Evolutionary conservation across 805 yeast species (phyloP).

Genomic region (Starmera pachycereana): DNA sequence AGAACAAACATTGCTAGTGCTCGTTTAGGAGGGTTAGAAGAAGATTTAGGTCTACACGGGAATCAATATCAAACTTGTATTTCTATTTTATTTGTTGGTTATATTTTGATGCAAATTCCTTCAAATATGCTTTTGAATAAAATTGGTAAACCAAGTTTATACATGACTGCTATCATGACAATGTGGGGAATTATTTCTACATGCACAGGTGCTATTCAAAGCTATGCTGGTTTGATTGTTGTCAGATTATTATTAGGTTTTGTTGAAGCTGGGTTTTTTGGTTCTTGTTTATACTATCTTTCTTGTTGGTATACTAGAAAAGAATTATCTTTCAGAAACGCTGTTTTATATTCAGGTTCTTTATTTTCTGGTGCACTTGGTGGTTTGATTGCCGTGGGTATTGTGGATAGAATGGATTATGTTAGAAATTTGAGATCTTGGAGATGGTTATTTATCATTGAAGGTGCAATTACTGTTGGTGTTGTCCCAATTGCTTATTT

Average conservation of each 20-base stretch:
- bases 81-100: slow-evolving; percentile 41
- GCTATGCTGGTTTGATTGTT: slow-evolving; percentile 20
- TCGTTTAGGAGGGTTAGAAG: slow-evolving; percentile 37
- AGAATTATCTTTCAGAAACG: slow-evolving; percentile 39
- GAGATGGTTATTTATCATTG: slow-evolving; percentile 49
- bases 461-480: slow-evolving; percentile 40
- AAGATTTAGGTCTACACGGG: slow-evolving; percentile 32
- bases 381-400: slow-evolving; percentile 46
- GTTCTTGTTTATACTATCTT: slow-evolving; percentile 36
- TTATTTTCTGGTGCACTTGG: slow-evolving; percentile 42
- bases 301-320: slow-evolving; percentile 47
- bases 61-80: slow-evolving; percentile 39
- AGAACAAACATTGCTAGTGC: slow-evolving; percentile 41
- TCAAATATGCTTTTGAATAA: slow-evolving; percentile 32
- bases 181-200: slow-evolving; percentile 36
- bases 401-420: slow-evolving; percentile 32
- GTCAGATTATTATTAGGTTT: slow-evolving; percentile 32
- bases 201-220: slow-evolving; percentile 22
- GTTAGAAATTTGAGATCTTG: slow-evolving; percentile 33
- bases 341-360: slow-evolving; percentile 41
- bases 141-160: slow-evolving; percentile 39
- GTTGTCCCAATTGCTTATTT: slow-evolving; percentile 37
- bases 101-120: slow-evolving; percentile 41
- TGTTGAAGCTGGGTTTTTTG: slow-evolving; percentile 39
- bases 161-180: slow-evolving; percentile 37